phyloP scores from a whole-genome alignment of 495 filamentous ascomycete species.

The Gamarada debralockiae region DNA sequence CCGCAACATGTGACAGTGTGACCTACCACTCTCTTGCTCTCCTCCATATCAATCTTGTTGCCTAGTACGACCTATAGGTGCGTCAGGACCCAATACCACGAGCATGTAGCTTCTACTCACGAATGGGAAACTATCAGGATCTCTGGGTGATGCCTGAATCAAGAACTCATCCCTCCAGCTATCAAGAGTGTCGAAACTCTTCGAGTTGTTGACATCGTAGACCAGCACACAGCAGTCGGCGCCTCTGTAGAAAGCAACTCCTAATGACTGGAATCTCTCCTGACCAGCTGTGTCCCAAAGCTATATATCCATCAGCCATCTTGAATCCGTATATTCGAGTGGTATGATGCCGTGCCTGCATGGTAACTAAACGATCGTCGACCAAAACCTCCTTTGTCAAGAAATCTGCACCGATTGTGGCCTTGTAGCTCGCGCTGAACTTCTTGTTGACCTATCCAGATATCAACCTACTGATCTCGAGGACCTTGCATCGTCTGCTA shows the following conservation, averaged over 20 bases:
- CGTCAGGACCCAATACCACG: conserved; percentile 9
- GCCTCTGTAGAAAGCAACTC: conserved; percentile 96
- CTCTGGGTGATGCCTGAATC: conserved; percentile 93
- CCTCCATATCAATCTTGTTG: conserved; percentile 97
- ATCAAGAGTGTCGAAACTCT: conserved; percentile 97
- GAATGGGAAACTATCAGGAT: conserved; percentile 97
- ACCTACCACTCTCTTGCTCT: conserved; percentile 86
- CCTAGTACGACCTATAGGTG: conserved; percentile 74
- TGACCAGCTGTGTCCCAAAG: conserved; percentile 99
- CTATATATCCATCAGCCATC: conserved; percentile 39
- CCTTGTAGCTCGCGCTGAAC: conserved; percentile 99
- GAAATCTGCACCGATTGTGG: conserved; percentile 98
- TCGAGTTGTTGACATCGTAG: conserved; percentile 98
- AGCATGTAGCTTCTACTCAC: conserved; percentile 50
- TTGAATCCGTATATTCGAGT: neutral
- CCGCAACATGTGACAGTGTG: neutral
- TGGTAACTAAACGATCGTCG: conserved; percentile 94
- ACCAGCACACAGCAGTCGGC: conserved; percentile 98
- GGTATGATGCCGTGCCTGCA: conserved; percentile 68
- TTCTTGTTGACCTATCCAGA: conserved; percentile 92
- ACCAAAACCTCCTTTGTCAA: conserved; percentile 97
- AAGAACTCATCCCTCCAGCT: conserved; percentile 99
- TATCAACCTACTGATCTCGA: conserved; percentile 4
- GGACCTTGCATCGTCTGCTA: neutral
- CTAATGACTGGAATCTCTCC: conserved; percentile 95